These are phyloP conservation scores for Hordeum marinum DNA, from an alignment of 176 grass and related monocot genomes.

Conservation along the genomic window DNA sequence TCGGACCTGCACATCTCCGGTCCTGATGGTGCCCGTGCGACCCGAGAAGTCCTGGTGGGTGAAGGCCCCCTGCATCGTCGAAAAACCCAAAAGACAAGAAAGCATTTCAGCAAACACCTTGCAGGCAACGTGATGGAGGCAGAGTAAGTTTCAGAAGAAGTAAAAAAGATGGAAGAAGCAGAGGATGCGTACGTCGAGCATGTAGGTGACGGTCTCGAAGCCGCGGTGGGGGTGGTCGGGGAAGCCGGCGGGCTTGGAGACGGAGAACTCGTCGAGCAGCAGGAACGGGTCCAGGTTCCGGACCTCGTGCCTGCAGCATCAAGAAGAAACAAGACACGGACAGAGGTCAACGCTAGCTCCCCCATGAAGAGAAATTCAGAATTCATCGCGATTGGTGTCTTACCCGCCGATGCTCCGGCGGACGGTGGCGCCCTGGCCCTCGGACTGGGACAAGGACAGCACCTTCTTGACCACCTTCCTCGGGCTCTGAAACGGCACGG, in stretches of 20 bases:
- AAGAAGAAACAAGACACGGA: not conserved
- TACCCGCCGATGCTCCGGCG: constrained; percentile 87
- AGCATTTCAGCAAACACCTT: constrained; percentile 47
- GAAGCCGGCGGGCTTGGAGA: constrained; percentile 72
- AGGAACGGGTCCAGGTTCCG: constrained; percentile 75
- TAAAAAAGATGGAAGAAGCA: not conserved
- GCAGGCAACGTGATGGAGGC: no score
- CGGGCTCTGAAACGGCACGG: constrained; percentile 39
- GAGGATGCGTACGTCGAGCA: constrained; percentile 42
- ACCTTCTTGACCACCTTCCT: constrained; percentile 60
- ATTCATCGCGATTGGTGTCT: not conserved
- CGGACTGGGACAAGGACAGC: constrained; percentile 59
- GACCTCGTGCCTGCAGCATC: constrained; percentile 46
- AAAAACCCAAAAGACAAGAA: not conserved
- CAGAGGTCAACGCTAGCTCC: not conserved
- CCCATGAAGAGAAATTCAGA: not conserved
- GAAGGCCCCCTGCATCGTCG: constrained; percentile 54
- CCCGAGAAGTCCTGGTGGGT: constrained; percentile 86
- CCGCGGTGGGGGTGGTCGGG: constrained; percentile 85
- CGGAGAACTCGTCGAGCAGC: constrained; percentile 70
- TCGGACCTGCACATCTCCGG: constrained; percentile 69
- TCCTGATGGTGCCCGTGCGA: constrained; percentile 66
- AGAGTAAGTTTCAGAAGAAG: no score
- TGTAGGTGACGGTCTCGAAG: constrained; percentile 90
- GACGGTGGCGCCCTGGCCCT: constrained; percentile 74